Evolutionary conservation across 805 yeast species (phyloP), one percentile per base, ranked within the genome.

Genomic region (Yarrowia sp.): DNA sequence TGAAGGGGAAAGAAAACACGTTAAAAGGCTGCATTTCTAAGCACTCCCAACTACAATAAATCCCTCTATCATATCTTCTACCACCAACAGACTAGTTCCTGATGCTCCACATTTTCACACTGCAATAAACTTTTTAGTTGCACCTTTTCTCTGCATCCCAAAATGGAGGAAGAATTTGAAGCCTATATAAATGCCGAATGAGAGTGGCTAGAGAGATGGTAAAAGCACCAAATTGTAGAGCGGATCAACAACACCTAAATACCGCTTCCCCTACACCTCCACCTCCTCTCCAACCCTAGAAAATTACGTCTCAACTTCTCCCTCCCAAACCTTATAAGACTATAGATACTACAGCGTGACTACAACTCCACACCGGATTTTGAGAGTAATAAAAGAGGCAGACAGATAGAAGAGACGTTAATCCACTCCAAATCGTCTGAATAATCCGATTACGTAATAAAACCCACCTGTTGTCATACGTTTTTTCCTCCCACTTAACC

Each of bases 71-170:
- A 26, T 5, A 3, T 5, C 32, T 26, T 5, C 32, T 5, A 26
- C 26, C 12, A 2, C 43, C 8, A 22, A 42, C 46, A 9, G 46
- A n/a, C 36, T 32, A 48, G 38, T 35, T 52, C 12, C 35, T 5
- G 5, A n/a, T 8, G 59, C 63, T 56, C 48, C 48, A 26, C 48
- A 41, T 26, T 56, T 56, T 56, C 63, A 56, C 63, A 56, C 48
- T 38, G 38, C 15, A 26, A 26, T 42, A 56, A 41, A 38, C 48
- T 56, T 42, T n/a, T 19, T 14, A 26, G 63, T 41, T 56, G 63
- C 63, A 56, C 63, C 59, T 56, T 56, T 56, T 53, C 26, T 56
- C 48, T 56, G 63, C 63, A 56, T 55, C 61, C 61, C 43, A 38
- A 36, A 53, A 15, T 19, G 45, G 59, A 35, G 38, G 36, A 12